phyloP scores from a whole-genome alignment of 1,284 basidiomycete genomes.

The Fomes fomentarius region DNA sequence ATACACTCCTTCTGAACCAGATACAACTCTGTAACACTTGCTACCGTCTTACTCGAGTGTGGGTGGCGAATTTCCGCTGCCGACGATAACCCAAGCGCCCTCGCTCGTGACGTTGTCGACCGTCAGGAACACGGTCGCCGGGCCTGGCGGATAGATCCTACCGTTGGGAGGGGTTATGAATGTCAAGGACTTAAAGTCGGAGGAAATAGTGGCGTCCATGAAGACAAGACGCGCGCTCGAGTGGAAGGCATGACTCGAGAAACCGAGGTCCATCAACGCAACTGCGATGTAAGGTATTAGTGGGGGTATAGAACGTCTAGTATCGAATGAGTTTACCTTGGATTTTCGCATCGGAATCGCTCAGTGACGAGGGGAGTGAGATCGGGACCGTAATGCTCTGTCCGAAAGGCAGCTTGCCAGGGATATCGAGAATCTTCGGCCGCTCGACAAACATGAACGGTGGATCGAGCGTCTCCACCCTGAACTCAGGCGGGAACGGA shows the following conservation, averaged over 20 bases:
- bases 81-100: constrained; percentile 51
- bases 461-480: constrained; percentile 50
- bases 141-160: constrained; percentile 54
- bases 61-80: constrained; percentile 37
- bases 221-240: constrained; percentile 50
- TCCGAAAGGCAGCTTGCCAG: constrained; percentile 42
- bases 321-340: constrained; percentile 34
- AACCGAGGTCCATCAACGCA: constrained; percentile 50
- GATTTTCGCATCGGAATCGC: constrained; percentile 30
- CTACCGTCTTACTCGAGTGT: too few relatives aligned
- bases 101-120: constrained; percentile 51
- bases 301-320: too few relatives aligned
- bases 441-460: constrained; percentile 44
- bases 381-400: constrained; percentile 40
- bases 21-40: too few relatives aligned
- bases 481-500: constrained; percentile 45
- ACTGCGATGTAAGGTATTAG: constrained; percentile 26
- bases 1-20: too few relatives aligned
- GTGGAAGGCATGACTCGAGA: constrained; percentile 50
- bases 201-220: constrained; percentile 41
- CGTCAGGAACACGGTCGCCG: constrained; percentile 47
- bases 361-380: constrained; percentile 34
- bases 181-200: constrained; percentile 39
- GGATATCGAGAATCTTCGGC: constrained; percentile 39
- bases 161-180: constrained; percentile 47